A percentile compares a stretch with the other conserved stretches of the same genome.
Conservation (phyloP, 352 stramenopile species). For the Plasmopara halstedii region DNA sequence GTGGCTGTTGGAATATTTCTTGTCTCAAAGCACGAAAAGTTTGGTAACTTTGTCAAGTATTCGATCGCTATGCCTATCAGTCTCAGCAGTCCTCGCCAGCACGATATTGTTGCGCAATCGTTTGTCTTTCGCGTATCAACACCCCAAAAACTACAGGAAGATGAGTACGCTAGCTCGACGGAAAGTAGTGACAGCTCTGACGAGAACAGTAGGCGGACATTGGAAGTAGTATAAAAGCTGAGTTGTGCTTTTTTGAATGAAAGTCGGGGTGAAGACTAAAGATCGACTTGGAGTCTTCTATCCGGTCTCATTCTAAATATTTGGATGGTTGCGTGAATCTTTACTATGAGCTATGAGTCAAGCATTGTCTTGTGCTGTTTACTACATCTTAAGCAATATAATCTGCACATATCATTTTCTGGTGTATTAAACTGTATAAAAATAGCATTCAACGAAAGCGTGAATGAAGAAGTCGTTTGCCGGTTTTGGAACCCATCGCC, state of each 20-base stretch:
- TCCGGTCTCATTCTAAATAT: background rate
- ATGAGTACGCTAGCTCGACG: conserved; percentile 48
- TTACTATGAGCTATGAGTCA: background rate
- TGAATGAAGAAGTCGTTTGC: no score
- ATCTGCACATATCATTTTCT: no score
- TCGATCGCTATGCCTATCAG: conserved; percentile 84
- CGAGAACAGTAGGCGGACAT: conserved; percentile 21
- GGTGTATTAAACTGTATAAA: no score
- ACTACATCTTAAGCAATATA: no score
- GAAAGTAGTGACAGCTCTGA: conserved; percentile 30
- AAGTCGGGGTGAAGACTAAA: no score
- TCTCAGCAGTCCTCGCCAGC: conserved; percentile 72
- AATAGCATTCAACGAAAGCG: no score
- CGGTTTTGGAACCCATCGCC: no score
- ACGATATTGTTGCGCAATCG: conserved; percentile 84
- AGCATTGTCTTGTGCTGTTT: no score
- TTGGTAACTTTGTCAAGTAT: conserved; percentile 85
- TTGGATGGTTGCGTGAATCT: background rate
- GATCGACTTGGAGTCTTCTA: no score
- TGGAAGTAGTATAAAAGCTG: conserved; percentile 40
- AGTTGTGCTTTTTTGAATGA: background rate
- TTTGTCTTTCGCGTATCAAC: conserved; percentile 83
- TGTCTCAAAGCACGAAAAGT: conserved; percentile 85
- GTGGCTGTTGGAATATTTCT: conserved; percentile 72
- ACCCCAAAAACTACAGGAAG: conserved; percentile 60